phyloP scores from a whole-genome alignment of 805 yeast genomes.

The Yarrowia deformans region DNA sequence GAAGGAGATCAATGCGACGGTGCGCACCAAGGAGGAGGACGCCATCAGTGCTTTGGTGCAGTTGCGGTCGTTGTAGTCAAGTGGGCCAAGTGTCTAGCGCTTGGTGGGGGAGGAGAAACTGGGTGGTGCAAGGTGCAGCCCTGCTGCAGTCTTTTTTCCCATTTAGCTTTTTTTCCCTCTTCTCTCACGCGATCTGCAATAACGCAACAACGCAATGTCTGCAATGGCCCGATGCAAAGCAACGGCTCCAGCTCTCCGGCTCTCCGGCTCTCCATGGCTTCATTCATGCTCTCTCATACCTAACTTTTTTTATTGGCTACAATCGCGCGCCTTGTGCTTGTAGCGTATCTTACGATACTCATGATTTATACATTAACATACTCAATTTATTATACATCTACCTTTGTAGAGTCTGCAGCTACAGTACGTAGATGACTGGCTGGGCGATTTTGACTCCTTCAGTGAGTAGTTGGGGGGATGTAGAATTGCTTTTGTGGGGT shows the following conservation, averaged over 20 bases:
- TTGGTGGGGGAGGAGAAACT: background rate
- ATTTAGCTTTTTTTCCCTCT: background rate
- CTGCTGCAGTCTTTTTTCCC: conserved; percentile 13
- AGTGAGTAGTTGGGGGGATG: no score
- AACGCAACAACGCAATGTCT: no score
- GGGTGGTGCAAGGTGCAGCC: background rate
- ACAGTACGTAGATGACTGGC: no score
- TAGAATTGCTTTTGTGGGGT: no score
- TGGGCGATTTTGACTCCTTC: no score
- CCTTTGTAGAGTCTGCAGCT: no score
- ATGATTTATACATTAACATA: conserved; percentile 29
- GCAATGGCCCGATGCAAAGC: no score
- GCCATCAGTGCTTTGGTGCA: conserved; percentile 65
- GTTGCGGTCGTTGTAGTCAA: conserved; percentile 27
- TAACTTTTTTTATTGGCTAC: conserved; percentile 21
- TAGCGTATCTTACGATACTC: conserved; percentile 9
- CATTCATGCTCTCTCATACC: background rate
- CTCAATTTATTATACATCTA: background rate
- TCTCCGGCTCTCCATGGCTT: background rate
- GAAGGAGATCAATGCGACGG: conserved; percentile 33
- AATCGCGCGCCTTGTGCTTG: background rate
- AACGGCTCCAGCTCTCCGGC: background rate
- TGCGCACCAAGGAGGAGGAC: conserved; percentile 55
- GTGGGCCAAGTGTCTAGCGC: no score
- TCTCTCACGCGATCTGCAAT: conserved; percentile 14